Conservation (phyloP, 306 rosid genomes). For the Cyamopsis tetragonoloba region DNA sequence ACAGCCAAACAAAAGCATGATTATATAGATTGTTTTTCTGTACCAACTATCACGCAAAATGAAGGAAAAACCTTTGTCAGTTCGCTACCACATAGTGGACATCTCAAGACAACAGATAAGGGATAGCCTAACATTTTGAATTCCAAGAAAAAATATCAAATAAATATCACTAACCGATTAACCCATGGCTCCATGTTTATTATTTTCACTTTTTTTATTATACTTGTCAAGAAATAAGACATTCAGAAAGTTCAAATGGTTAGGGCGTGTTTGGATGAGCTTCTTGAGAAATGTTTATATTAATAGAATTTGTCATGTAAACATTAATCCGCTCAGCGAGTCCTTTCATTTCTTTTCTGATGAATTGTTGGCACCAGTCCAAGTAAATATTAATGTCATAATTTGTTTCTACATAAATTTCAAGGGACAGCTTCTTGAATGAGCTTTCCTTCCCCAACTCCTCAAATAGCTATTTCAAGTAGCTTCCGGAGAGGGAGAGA, state of each 20-base stretch:
- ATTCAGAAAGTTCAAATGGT: neutral
- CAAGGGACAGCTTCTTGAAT: too few relatives aligned
- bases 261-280: too few relatives aligned
- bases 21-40: neutral
- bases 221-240: neutral
- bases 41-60: neutral
- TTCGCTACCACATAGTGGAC: constrained; percentile 7
- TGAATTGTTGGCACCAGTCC: too few relatives aligned
- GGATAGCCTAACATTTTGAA: neutral
- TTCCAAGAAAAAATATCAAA: neutral
- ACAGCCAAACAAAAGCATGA: neutral
- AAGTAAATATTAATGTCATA: too few relatives aligned
- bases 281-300: too few relatives aligned
- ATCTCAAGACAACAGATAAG: neutral
- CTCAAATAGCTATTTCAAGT: too few relatives aligned
- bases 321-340: too few relatives aligned
- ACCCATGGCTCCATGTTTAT: neutral
- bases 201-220: neutral
- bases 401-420: too few relatives aligned
- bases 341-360: too few relatives aligned
- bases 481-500: too few relatives aligned
- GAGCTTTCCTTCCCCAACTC: too few relatives aligned
- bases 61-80: neutral
- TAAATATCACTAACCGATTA: neutral
- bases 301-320: too few relatives aligned